Percentiles rank a stretch among this genome's conserved stretches.
Evolutionary conservation across 2,329 filamentous ascomycete genomes (phyloP).

Genomic region (Ascocoryne sarcoides): DNA sequence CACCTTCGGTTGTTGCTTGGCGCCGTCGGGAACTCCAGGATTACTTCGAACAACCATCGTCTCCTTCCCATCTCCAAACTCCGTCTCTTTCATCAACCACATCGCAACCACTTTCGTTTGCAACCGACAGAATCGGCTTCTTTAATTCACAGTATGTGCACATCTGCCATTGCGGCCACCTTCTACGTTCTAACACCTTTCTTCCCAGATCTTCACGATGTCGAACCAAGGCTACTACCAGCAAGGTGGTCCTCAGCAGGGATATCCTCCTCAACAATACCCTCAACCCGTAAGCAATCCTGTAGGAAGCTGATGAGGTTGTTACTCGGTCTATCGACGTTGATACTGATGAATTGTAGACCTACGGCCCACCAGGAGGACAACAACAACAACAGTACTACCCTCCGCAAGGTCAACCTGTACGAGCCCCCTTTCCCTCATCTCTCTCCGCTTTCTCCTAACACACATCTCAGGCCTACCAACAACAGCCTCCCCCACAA

Average conservation of each 20-base stretch:
- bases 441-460: background rate
- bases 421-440: background rate
- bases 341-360: background rate
- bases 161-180: too few relatives aligned
- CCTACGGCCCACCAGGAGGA: constrained; percentile 4
- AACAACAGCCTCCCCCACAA: constrained; percentile 34
- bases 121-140: too few relatives aligned
- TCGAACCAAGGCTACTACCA: constrained; percentile 33
- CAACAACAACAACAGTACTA: constrained; percentile 11
- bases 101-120: background rate
- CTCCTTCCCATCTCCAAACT: too few relatives aligned
- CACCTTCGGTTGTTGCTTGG: too few relatives aligned
- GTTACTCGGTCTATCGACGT: too few relatives aligned
- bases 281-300: constrained; percentile 3
- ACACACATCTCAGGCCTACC: constrained; percentile 32
- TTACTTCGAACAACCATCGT: background rate
- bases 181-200: background rate
- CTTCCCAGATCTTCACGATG: constrained; percentile 6
- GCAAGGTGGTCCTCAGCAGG: constrained; percentile 15
- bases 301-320: background rate
- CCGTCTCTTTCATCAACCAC: background rate
- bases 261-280: constrained; percentile 13
- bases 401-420: constrained; percentile 2
- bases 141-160: too few relatives aligned
- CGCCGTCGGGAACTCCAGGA: too few relatives aligned